Base-by-base conservation (phyloP, 1,284 basidiomycete species). In the Marasmius fiardii region DNA sequence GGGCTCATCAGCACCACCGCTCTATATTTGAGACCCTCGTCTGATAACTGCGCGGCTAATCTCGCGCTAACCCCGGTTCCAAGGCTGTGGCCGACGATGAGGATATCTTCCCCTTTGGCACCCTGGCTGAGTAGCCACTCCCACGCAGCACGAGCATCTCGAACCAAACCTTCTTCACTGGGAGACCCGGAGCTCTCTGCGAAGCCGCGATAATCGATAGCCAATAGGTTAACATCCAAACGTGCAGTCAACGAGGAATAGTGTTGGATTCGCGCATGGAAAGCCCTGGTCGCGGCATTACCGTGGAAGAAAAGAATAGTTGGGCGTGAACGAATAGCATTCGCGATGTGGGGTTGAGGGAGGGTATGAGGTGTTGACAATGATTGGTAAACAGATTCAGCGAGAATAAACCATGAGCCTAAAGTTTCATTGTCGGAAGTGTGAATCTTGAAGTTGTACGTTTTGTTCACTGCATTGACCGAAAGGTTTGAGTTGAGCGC, bases 121-220 rank as follows among this genome's bases (percentile, higher is more conserved):
- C 88, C 88, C 18, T 80, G 74, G 3, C 71, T 65, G 5, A 85
- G 67, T 4, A 93, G 71, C 86, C 89, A 96, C 62, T 92, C 81
- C 80, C 86, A 97, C 0, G 88, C 90, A 0, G 92, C 79, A 24
- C 84, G 76, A 1, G 92, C 93, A 65, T 98, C 96, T 3, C 71
- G 70, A 0, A 83, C 69, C 0, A 98, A 73, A 0, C 95, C 96
- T 12, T 72, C 69, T 67, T 95, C 89, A 10, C 80, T 84, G 0
- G 95, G 95, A 0, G 68, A 69, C 1, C 94, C 93, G 0, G 82
- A 80, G 54, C 92, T 95, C 67, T 98, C 94, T 0, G 78, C 95
- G 64, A 91, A 98, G 0, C 95, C 95, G n/a, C 93, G 84, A 67
- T 96, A 96, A 70, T 97, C 95, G 44, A 93, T 83, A 0, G 85